These are phyloP conservation scores for Albatrellus ellisii DNA, from an alignment of 768 basidiomycete genomes.

Conservation along the genomic window DNA sequence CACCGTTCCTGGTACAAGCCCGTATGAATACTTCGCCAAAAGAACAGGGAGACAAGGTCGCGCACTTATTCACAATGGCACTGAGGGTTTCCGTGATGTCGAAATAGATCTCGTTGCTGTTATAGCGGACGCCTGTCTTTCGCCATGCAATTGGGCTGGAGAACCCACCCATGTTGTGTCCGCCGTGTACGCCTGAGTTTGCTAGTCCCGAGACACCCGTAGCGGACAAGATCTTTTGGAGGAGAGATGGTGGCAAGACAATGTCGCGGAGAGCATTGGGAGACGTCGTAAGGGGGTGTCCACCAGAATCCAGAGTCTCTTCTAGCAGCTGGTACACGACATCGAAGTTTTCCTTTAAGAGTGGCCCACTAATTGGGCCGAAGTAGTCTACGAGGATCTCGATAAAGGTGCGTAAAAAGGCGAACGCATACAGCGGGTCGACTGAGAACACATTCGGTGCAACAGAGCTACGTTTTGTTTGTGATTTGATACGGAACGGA, in stretches of 20 bases:
- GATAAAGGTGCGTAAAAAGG: slow-evolving; percentile 77
- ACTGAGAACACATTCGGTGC: slow-evolving; percentile 39
- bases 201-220: slow-evolving; percentile 35
- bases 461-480: background rate
- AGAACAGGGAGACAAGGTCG: background rate
- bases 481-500: background rate
- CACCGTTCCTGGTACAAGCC: slow-evolving; percentile 42
- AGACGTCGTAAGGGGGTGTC: slow-evolving; percentile 86
- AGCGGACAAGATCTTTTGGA: slow-evolving; percentile 35
- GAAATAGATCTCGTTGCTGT: slow-evolving; percentile 87
- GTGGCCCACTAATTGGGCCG: slow-evolving; percentile 67
- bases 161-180: slow-evolving; percentile 34
- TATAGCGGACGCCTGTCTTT: slow-evolving; percentile 68
- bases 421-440: slow-evolving; percentile 82
- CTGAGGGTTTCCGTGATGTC: slow-evolving; percentile 77
- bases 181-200: slow-evolving; percentile 18
- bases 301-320: slow-evolving; percentile 90
- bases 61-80: slow-evolving; percentile 68
- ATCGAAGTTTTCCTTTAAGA: slow-evolving; percentile 86
- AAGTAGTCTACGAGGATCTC: slow-evolving; percentile 82
- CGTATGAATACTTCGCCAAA: background rate
- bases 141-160: slow-evolving; percentile 93
- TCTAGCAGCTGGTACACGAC: slow-evolving; percentile 94
- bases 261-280: slow-evolving; percentile 86
- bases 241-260: slow-evolving; percentile 80